These are phyloP conservation scores for Trichoderma virens DNA, from an alignment of 495 filamentous ascomycete species.

Conservation along the genomic window DNA sequence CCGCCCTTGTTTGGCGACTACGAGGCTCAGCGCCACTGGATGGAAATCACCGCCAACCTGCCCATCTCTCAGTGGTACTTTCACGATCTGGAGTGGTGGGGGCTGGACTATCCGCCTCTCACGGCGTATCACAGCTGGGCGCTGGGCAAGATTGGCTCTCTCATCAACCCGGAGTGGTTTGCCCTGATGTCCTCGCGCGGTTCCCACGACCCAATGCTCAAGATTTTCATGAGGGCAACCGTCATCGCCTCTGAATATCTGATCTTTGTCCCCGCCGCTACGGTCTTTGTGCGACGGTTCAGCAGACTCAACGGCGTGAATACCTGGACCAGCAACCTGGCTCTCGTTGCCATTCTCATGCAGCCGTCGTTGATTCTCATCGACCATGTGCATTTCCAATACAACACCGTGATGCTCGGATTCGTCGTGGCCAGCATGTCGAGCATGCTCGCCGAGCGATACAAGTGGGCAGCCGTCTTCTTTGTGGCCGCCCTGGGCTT, in stretches of 20 bases:
- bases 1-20: constrained; percentile 96
- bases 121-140: constrained; percentile 98
- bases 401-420: constrained; percentile 97
- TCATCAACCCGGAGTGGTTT: constrained; percentile 81
- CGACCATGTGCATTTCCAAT: constrained; percentile 98
- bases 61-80: constrained; percentile 95
- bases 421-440: constrained; percentile 78
- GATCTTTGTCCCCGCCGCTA: constrained; percentile 74
- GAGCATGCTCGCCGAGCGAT: constrained; percentile 74
- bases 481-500: constrained; percentile 91
- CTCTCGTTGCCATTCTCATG: constrained; percentile 82
- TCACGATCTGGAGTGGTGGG: constrained; percentile 95
- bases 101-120: constrained; percentile 92
- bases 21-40: constrained; percentile 97
- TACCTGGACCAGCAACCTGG: constrained; percentile 72
- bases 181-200: constrained; percentile 78
- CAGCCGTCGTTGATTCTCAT: constrained; percentile 88
- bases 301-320: constrained; percentile 61
- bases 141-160: constrained; percentile 72
- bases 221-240: constrained; percentile 91
- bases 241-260: constrained; percentile 86
- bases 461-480: constrained; percentile 83
- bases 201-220: constrained; percentile 66
- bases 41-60: constrained; percentile 87
- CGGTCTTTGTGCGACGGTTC: constrained; percentile 74